These are phyloP conservation scores for Capsicum chinense DNA, from an alignment of 257 asterid genomes.

Conservation along the genomic window DNA sequence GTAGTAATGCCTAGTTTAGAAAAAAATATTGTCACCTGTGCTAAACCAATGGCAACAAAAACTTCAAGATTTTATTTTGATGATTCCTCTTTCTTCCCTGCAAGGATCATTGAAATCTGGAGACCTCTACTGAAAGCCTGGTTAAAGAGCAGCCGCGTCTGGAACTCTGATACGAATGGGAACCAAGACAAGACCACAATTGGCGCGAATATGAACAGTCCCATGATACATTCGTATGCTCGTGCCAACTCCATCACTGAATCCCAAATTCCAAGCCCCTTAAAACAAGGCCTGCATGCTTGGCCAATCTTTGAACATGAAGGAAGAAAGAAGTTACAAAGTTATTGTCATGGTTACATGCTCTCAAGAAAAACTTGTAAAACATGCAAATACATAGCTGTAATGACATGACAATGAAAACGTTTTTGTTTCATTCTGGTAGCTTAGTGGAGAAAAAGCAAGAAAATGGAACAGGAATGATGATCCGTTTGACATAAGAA, in stretches of 20 bases:
- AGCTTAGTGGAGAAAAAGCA: neutral
- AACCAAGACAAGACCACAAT: slow-evolving; percentile 87
- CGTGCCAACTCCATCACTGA: slow-evolving; percentile 87
- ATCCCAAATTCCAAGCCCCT: slow-evolving; percentile 77
- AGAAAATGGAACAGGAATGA: neutral
- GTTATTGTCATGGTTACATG: neutral
- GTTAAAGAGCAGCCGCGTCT: slow-evolving; percentile 86
- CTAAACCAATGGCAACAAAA: slow-evolving; percentile 21
- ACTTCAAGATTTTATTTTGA: slow-evolving; percentile 20
- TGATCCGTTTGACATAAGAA: neutral
- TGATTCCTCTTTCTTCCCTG: slow-evolving; percentile 74
- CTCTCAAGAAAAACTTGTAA: neutral
- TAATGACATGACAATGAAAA: neutral
- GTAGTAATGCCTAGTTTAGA: neutral
- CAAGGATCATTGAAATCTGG: slow-evolving; percentile 90
- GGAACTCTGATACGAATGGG: slow-evolving; percentile 92
- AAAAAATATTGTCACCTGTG: neutral
- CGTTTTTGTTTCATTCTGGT: neutral
- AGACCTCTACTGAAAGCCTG: slow-evolving; percentile 99
- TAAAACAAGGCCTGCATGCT: slow-evolving; percentile 73
- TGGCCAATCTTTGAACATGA: slow-evolving; percentile 66
- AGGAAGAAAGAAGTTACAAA: slow-evolving; percentile 1
- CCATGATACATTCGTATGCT: slow-evolving; percentile 89
- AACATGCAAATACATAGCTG: slow-evolving; percentile 10
- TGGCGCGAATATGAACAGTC: slow-evolving; percentile 79